phyloP scores from a whole-genome alignment of 2,329 filamentous ascomycete genomes.

The Fusarium buharicum region DNA sequence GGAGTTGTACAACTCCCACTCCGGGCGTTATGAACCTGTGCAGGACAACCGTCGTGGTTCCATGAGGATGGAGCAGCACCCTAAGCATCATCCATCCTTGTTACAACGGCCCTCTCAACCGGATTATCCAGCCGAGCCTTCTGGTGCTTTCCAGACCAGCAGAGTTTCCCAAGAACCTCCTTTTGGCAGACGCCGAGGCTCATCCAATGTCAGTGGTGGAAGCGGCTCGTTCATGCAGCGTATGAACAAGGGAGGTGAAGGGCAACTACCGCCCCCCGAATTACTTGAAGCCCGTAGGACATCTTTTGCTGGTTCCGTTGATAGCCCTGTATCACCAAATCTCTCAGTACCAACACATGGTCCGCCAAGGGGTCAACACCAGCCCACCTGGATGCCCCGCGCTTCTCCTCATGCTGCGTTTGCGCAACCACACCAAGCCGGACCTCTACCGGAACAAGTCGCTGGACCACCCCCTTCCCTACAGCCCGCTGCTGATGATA shows the following conservation, averaged over 20 bases:
- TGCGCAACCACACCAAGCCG: slow-evolving; percentile 53
- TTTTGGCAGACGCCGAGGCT: slow-evolving; percentile 82
- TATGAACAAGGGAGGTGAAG: slow-evolving; percentile 57
- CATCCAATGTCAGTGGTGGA: slow-evolving; percentile 90
- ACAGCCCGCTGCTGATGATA: slow-evolving; percentile 62
- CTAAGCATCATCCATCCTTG: slow-evolving; percentile 75
- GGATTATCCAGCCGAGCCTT: slow-evolving; percentile 81
- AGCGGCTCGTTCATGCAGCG: slow-evolving; percentile 77
- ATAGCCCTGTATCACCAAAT: slow-evolving; percentile 61
- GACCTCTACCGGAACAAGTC: slow-evolving; percentile 46
- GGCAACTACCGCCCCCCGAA: slow-evolving; percentile 56
- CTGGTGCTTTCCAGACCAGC: slow-evolving; percentile 84
- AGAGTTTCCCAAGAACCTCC: slow-evolving; percentile 73
- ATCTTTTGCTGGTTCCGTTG: slow-evolving; percentile 62
- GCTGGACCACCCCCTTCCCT: slow-evolving; percentile 47
- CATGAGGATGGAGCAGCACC: slow-evolving; percentile 71
- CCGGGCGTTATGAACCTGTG: slow-evolving; percentile 90
- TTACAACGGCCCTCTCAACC: slow-evolving; percentile 76
- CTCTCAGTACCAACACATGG: slow-evolving; percentile 44
- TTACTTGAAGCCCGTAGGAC: slow-evolving; percentile 57
- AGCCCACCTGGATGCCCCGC: slow-evolving; percentile 46
- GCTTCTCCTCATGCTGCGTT: slow-evolving; percentile 57
- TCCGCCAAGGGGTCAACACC: slow-evolving; percentile 43
- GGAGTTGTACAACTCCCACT: slow-evolving; percentile 95
- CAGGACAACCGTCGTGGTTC: slow-evolving; percentile 76